Evolutionary conservation across 352 stramenopile genomes (phyloP).

Genomic region (Pythium vanterpoolii): DNA sequence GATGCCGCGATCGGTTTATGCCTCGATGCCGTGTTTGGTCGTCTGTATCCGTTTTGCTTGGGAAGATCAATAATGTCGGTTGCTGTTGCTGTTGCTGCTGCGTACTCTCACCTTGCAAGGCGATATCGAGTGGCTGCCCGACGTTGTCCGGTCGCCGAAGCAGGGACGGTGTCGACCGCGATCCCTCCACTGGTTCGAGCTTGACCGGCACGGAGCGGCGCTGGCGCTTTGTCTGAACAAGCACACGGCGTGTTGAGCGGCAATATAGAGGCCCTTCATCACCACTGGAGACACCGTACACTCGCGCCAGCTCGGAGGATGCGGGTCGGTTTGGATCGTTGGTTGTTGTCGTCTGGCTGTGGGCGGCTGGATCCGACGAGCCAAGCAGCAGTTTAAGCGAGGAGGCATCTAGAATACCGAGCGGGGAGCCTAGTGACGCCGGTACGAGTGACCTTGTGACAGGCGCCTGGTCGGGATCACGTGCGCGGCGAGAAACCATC

Average conservation of each 20-base stretch:
- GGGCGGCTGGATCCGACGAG: neutral
- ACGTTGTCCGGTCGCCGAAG: neutral
- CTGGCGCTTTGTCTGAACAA: neutral
- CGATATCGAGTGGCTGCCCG: neutral
- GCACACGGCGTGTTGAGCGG: neutral
- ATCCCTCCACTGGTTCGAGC: conserved; percentile 9
- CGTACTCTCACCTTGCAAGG: neutral
- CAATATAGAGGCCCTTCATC: neutral
- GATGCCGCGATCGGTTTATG: no score
- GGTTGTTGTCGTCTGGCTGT: neutral
- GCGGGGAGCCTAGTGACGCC: neutral
- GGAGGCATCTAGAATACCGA: conserved; percentile 17
- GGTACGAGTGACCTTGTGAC: conserved; percentile 1
- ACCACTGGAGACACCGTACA: conserved; percentile 9
- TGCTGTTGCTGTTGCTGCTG: neutral
- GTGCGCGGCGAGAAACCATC: neutral
- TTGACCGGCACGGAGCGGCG: neutral
- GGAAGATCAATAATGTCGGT: neutral
- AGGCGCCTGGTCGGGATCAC: neutral
- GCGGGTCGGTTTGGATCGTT: conserved; percentile 8
- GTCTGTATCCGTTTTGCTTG: no score
- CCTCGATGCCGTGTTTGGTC: no score
- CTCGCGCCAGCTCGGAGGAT: conserved; percentile 13
- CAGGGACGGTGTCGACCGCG: neutral
- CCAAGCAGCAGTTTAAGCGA: conserved; percentile 11